Evolutionary conservation across 106 monocot species (phyloP).

Genomic region (Amphibolis antarctica): DNA sequence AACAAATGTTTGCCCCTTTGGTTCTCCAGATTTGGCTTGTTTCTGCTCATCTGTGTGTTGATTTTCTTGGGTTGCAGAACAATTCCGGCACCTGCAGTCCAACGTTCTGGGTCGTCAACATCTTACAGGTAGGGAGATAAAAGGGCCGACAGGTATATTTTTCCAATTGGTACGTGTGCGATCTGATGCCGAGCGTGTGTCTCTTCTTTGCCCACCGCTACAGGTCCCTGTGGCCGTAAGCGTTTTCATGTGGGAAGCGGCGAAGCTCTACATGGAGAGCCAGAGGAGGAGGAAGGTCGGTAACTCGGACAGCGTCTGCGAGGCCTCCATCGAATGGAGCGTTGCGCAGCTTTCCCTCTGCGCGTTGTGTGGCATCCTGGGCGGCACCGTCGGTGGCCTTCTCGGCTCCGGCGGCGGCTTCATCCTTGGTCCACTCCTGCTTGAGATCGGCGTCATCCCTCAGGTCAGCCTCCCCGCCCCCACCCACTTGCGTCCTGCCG

Average conservation of each 20-base stretch:
- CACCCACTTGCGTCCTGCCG: not conserved
- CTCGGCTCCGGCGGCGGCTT: conserved; percentile 99
- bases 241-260: conserved; percentile 66
- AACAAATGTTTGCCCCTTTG: too few relatives aligned
- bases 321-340: conserved; percentile 87
- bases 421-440: conserved; percentile 86
- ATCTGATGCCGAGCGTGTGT: not conserved
- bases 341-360: conserved; percentile 55
- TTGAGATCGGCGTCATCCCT: conserved; percentile 86
- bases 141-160: not conserved
- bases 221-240: conserved; percentile 58
- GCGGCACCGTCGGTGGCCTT: conserved; percentile 90
- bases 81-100: conserved; percentile 40
- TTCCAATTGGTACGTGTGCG: too few relatives aligned
- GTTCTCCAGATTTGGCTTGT: conserved; percentile 1
- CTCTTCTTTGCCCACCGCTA: not conserved
- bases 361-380: conserved; percentile 65
- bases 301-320: conserved; percentile 66
- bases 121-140: conserved; percentile 49
- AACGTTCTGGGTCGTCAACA: conserved; percentile 55
- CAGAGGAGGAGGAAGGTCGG: conserved; percentile 41
- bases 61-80: conserved; percentile 37
- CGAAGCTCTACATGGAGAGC: conserved; percentile 56
- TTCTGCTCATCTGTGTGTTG: not conserved
- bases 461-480: conserved; percentile 36